Conservation (phyloP, 139 green algal genomes). For the Picochlorum sp. region DNA sequence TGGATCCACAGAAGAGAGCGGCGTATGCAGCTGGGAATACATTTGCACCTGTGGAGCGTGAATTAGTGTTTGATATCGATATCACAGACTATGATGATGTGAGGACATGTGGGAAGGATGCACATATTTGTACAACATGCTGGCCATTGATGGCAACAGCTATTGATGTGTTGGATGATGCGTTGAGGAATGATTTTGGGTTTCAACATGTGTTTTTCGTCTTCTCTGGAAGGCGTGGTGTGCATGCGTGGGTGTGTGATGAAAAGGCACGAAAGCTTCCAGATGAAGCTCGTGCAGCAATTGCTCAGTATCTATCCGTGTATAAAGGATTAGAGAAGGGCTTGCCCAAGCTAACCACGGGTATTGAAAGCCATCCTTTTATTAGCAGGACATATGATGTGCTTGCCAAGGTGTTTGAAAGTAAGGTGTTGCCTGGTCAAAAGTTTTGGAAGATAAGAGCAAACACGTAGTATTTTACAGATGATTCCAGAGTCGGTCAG, state of each 20-base stretch:
- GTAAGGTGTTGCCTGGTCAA: slow-evolving; percentile 59
- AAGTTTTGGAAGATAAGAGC: slow-evolving; percentile 53
- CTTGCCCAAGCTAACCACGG: slow-evolving; percentile 36
- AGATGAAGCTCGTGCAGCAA: slow-evolving; percentile 72
- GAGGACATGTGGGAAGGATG: slow-evolving; percentile 76
- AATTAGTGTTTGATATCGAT: slow-evolving; percentile 99
- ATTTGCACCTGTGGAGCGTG: slow-evolving; percentile 80
- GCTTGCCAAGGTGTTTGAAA: slow-evolving; percentile 37
- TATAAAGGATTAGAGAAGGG: slow-evolving; percentile 67
- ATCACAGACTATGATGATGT: slow-evolving; percentile 98
- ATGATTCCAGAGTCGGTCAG: slow-evolving; percentile 46
- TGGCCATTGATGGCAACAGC: slow-evolving; percentile 90
- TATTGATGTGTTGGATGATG: slow-evolving; percentile 67
- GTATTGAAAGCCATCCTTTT: slow-evolving; percentile 47
- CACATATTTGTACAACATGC: slow-evolving; percentile 85
- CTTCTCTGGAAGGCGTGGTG: slow-evolving; percentile 87
- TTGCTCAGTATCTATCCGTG: slow-evolving; percentile 83
- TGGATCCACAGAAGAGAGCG: slow-evolving; percentile 69
- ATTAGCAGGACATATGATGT: slow-evolving; percentile 41
- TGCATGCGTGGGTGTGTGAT: slow-evolving; percentile 98
- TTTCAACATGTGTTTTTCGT: slow-evolving; percentile 97
- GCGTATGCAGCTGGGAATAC: slow-evolving; percentile 40
- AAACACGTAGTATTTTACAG: slow-evolving; percentile 43
- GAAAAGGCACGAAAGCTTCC: slow-evolving; percentile 64
- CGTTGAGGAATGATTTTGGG: slow-evolving; percentile 88